A percentile compares a stretch with the other conserved stretches of the same genome.
These are phyloP conservation scores for Tetrahymena malaccensis DNA, from an alignment of 73 alveolate genomes.

Conservation along the genomic window DNA sequence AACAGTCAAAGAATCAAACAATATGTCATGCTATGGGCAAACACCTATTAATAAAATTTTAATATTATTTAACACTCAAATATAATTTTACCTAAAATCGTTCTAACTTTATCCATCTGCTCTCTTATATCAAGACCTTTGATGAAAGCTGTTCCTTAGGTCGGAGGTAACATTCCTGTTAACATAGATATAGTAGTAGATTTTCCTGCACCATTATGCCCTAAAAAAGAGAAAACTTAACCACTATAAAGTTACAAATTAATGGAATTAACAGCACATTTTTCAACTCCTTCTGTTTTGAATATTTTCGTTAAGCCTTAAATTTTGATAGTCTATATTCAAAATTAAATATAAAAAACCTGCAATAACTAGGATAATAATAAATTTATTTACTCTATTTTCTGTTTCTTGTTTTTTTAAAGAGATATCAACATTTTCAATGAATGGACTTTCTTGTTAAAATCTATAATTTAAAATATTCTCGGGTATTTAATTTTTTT, in stretches of 20 bases:
- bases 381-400: neutral
- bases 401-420: constrained; percentile 2
- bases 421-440: constrained; percentile 17
- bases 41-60: constrained; percentile 30
- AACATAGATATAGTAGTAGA: constrained; percentile 93
- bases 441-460: neutral
- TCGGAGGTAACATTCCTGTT: constrained; percentile 79
- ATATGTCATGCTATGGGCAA: constrained; percentile 76
- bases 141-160: constrained; percentile 74
- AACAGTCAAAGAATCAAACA: constrained; percentile 60
- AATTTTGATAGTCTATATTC: neutral
- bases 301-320: neutral
- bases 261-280: constrained; percentile 66
- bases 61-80: too few species aligned
- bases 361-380: neutral
- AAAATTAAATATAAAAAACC: constrained; percentile 12
- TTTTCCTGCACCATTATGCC: constrained; percentile 99
- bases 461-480: neutral
- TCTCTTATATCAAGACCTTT: constrained; percentile 66
- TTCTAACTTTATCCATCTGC: constrained; percentile 45
- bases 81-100: constrained; percentile 1
- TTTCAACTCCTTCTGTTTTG: constrained; percentile 6
- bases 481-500: neutral
- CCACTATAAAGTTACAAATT: constrained; percentile 67
- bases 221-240: constrained; percentile 85